Conservation (phyloP, 805 yeast genomes). For the Middelhovenomyces tepae region DNA sequence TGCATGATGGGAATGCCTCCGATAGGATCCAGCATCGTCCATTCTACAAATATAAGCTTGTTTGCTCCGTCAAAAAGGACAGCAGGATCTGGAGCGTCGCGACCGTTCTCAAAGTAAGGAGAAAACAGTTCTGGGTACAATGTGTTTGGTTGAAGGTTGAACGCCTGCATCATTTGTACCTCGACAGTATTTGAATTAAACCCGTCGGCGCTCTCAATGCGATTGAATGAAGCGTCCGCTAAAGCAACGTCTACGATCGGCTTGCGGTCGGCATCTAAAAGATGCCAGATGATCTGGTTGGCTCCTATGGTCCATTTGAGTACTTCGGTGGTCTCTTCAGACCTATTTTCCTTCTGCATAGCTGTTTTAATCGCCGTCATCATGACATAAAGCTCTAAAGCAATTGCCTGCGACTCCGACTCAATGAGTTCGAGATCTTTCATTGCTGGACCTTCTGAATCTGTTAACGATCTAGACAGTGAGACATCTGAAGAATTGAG, state of each 20-base stretch:
- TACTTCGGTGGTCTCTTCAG: slow-evolving; percentile 24
- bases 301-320: slow-evolving; percentile 48
- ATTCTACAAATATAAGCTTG: slow-evolving; percentile 39
- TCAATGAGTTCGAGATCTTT: slow-evolving; percentile 23
- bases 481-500: slow-evolving; percentile 25
- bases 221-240: slow-evolving; percentile 48
- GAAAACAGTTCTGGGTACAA: slow-evolving; percentile 64
- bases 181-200: slow-evolving; percentile 54
- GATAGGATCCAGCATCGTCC: slow-evolving; percentile 80
- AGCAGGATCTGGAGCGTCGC: too few relatives aligned
- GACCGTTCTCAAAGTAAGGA: slow-evolving; percentile 30
- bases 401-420: slow-evolving; percentile 22
- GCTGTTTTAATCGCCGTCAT: slow-evolving; percentile 29
- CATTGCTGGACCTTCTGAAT: slow-evolving; percentile 1
- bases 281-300: slow-evolving; percentile 62
- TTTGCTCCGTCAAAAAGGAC: slow-evolving; percentile 17
- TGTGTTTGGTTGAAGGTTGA: slow-evolving; percentile 50
- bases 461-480: neutral
- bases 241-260: slow-evolving; percentile 68
- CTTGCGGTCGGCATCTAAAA: slow-evolving; percentile 48
- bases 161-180: slow-evolving; percentile 57
- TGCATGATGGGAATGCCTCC: slow-evolving; percentile 86
- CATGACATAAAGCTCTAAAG: slow-evolving; percentile 25
- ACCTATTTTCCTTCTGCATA: slow-evolving; percentile 19
- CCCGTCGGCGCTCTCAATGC: slow-evolving; percentile 58